Percentiles rank a stretch among this genome's conserved stretches.
These are phyloP conservation scores for Anethum foeniculum DNA, from an alignment of 140 eudicot species.

Conservation along the genomic window DNA sequence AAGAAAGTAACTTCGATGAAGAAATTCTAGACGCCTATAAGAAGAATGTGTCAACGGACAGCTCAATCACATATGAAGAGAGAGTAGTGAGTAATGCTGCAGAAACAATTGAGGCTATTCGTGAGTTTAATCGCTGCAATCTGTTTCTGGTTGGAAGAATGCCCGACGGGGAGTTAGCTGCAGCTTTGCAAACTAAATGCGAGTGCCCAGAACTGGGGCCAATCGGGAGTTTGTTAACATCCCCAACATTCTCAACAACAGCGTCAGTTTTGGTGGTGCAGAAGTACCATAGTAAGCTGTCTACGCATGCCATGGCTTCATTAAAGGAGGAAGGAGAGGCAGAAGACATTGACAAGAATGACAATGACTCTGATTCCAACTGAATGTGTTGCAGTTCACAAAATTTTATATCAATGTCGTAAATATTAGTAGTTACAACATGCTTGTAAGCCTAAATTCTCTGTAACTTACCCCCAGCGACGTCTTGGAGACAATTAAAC, in stretches of 20 bases:
- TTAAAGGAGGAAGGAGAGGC: neutral
- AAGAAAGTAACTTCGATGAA: conserved; percentile 24
- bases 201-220: conserved; percentile 85
- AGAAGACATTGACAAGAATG: neutral
- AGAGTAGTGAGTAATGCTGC: conserved; percentile 22
- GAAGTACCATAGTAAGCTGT: conserved; percentile 28
- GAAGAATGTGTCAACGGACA: conserved; percentile 18
- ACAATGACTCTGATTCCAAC: neutral
- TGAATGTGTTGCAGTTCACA: neutral
- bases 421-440: neutral
- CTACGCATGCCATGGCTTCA: conserved; percentile 1
- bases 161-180: conserved; percentile 53
- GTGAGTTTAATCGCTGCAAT: conserved; percentile 35
- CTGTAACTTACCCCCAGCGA: neutral
- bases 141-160: conserved; percentile 63
- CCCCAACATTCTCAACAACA: conserved; percentile 31
- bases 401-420: neutral
- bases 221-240: conserved; percentile 47
- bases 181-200: conserved; percentile 23
- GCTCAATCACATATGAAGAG: conserved; percentile 51
- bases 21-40: conserved; percentile 30
- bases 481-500: neutral
- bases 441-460: neutral
- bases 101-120: conserved; percentile 25
- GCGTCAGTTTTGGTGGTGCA: conserved; percentile 86